Base-by-base conservation (phyloP, 2,329 filamentous ascomycete species). In the Cadophora sp. region DNA sequence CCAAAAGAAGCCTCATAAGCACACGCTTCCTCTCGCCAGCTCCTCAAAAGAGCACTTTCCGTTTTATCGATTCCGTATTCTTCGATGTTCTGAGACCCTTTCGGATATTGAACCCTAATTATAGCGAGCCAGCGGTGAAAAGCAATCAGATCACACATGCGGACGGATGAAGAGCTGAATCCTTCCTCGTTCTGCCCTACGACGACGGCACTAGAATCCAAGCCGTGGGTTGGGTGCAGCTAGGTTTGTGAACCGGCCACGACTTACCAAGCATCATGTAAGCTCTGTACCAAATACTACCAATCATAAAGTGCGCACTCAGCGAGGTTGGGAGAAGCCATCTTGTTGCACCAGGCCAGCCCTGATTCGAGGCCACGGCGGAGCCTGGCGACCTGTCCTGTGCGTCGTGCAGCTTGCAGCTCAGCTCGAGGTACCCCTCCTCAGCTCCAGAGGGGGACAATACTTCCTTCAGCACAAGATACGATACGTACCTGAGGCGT, bases 291-390 rank as follows among this genome's bases (percentile, higher is more conserved):
- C 41, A n/a, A 20, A 18, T 24, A 22, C 24, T 30, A 24, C 56
- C 39, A 47, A 59, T 27, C 24, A 59, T 39, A 30, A 56, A 56
- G 8, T 56, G 56, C 39, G 22, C 39, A 20, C 30, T 24, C 39
- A 43, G 24, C 36, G 24, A 33, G 22, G 50, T 33, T n/a, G 50
- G 50, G 30, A 55, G 13, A 8, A 20, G 3, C 14, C 14, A 55
- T 24, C 50, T 45, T 59, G 24, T 48, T 53, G 39, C 39, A 48
- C 39, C 11, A 56, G 18, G 27, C 27, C 27, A 36, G 48, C 22
- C 39, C 36, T 62, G 43, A 45, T 68, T 64, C 56, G 64, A 66
- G 51, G 58, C 36, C 47, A 56, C 27, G 33, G 45, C 48, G 62
- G 59, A 64, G 51, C 60, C 61, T 41, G 22, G 45, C 22, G 36